These are phyloP conservation scores for Zelopaecilomyces penicillatus DNA, from an alignment of 2,329 filamentous ascomycete species.

Conservation along the genomic window DNA sequence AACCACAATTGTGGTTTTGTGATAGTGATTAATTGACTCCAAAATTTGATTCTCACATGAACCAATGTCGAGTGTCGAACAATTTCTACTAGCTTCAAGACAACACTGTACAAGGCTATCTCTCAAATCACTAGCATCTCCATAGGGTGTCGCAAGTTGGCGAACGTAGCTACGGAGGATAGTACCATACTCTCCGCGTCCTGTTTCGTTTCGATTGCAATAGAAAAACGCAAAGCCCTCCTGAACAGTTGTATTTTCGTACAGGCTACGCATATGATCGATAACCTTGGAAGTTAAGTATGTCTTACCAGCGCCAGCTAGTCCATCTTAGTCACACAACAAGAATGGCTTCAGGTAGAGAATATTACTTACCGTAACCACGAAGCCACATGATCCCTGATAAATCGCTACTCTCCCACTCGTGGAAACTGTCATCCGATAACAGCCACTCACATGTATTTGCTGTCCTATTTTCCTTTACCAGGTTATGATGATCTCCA, in stretches of 20 bases:
- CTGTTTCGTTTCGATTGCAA: slow-evolving; percentile 8
- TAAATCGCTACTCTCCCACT: too few relatives aligned
- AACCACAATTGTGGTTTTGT: slow-evolving; percentile 7
- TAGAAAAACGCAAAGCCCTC: slow-evolving; percentile 13
- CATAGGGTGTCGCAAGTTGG: slow-evolving; percentile 6
- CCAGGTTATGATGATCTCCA: too few relatives aligned
- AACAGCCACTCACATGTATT: too few relatives aligned
- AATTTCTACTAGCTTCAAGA: neutral
- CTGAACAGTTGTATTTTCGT: neutral
- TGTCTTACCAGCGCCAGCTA: slow-evolving; percentile 6
- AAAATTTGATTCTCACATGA: slow-evolving; percentile 9
- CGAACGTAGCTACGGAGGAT: slow-evolving; percentile 11
- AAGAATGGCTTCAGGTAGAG: too few relatives aligned
- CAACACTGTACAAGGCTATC: neutral
- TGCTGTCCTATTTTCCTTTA: too few relatives aligned
- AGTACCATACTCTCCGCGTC: slow-evolving; percentile 7
- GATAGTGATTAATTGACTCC: slow-evolving; percentile 3
- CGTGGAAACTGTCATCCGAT: too few relatives aligned
- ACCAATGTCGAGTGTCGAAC: neutral
- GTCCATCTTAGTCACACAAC: neutral
- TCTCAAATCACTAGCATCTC: neutral
- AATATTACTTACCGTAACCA: too few relatives aligned
- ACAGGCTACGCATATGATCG: neutral
- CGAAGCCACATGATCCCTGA: too few relatives aligned
- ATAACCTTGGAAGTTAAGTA: slow-evolving; percentile 4